Evolutionary conservation across 805 yeast genomes (phyloP).

Genomic region (Osmozyma mogii): DNA sequence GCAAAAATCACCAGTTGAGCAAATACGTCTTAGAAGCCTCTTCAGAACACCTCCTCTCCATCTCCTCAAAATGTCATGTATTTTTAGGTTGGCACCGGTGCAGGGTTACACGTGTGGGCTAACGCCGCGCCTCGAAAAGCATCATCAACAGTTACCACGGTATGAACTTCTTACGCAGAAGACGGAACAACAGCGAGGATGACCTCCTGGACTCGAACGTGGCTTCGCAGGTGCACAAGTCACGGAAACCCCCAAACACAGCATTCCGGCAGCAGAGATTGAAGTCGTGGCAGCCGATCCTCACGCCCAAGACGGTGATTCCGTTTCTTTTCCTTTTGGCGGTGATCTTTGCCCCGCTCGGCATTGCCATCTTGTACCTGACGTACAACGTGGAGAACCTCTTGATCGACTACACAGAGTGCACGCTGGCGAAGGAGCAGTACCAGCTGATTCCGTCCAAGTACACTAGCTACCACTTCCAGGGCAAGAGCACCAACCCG

Average conservation of each 20-base stretch:
- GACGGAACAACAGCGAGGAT: slow-evolving; percentile 17
- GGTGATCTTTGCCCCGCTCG: slow-evolving; percentile 81
- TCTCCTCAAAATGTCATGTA: no score
- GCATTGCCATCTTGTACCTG: slow-evolving; percentile 76
- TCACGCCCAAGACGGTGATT: slow-evolving; percentile 84
- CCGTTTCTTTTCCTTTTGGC: slow-evolving; percentile 74
- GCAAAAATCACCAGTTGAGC: no score
- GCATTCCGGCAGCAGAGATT: slow-evolving; percentile 72
- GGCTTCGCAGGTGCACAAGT: slow-evolving; percentile 16
- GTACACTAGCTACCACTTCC: slow-evolving; percentile 57
- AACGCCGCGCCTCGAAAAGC: no score
- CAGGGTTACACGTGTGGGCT: no score
- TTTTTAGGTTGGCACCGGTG: no score
- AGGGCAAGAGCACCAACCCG: slow-evolving; percentile 28
- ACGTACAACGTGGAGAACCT: slow-evolving; percentile 72
- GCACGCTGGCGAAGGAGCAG: slow-evolving; percentile 37
- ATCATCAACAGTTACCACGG: not conserved
- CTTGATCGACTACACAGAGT: slow-evolving; percentile 66
- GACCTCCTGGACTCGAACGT: slow-evolving; percentile 10
- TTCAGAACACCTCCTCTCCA: no score
- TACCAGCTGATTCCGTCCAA: slow-evolving; percentile 51
- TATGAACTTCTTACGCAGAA: slow-evolving; percentile 31
- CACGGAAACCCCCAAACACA: slow-evolving; percentile 47
- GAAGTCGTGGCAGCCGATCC: slow-evolving; percentile 77
- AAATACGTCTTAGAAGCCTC: no score